Conservation (phyloP, 805 yeast species). For the Candida xiaguanensis region DNA sequence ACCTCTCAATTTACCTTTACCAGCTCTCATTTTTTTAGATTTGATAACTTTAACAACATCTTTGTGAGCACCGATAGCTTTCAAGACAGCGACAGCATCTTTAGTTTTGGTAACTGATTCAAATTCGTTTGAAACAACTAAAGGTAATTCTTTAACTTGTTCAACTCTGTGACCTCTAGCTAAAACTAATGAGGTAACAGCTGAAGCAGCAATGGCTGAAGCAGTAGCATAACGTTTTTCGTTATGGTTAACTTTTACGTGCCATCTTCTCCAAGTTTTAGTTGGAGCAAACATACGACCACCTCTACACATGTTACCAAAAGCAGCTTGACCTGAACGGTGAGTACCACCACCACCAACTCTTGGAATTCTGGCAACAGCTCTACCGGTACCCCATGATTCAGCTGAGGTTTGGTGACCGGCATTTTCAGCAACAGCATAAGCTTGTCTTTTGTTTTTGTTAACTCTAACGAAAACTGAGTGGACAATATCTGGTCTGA, state of each 20-base stretch:
- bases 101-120: constrained; percentile 95
- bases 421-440: constrained; percentile 98
- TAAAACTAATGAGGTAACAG: constrained; percentile 94
- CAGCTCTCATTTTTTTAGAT: constrained; percentile 99
- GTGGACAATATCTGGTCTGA: constrained; percentile 99
- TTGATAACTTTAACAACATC: constrained; percentile 97
- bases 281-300: constrained; percentile 99
- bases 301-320: constrained; percentile 99
- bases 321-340: constrained; percentile 99
- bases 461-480: constrained; percentile 96
- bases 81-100: constrained; percentile 97
- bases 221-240: constrained; percentile 99
- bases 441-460: constrained; percentile 99
- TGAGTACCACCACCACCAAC: constrained; percentile 99
- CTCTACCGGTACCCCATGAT: constrained; percentile 99
- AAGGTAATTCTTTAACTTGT: constrained; percentile 96
- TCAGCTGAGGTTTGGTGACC: constrained; percentile 99
- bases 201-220: constrained; percentile 98
- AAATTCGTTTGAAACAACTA: constrained; percentile 89
- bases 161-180: constrained; percentile 99
- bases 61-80: constrained; percentile 98
- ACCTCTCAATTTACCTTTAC: constrained; percentile 99
- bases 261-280: constrained; percentile 99
- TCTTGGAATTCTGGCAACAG: constrained; percentile 99
- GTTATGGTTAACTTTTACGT: constrained; percentile 99